A percentile compares a stretch with the other conserved stretches of the same genome.
Conservation (phyloP, 352 stramenopile genomes). For the Pythium aquatile region DNA sequence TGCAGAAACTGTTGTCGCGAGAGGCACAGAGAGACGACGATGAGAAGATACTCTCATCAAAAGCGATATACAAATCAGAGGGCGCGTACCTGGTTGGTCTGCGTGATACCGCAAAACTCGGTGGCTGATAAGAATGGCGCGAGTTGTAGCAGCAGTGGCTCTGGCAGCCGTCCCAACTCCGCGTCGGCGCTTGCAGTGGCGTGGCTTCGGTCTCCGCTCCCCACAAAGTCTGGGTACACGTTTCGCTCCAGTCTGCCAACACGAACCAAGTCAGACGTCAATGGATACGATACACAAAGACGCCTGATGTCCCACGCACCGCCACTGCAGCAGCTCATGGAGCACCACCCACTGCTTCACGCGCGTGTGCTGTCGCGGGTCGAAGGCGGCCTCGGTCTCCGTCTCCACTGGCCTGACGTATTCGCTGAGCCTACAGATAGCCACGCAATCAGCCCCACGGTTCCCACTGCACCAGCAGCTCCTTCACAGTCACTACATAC, state of each 20-base stretch:
- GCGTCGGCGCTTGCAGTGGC: slow-evolving; percentile 16
- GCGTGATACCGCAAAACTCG: slow-evolving; percentile 22
- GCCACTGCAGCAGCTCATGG: slow-evolving; percentile 24
- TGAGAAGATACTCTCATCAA: too few species aligned
- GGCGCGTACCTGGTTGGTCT: slow-evolving; percentile 21
- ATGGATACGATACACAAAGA: background rate
- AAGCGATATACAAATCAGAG: background rate
- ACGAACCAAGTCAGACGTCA: background rate
- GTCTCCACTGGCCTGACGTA: slow-evolving; percentile 11
- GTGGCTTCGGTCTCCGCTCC: background rate
- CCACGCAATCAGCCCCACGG: background rate
- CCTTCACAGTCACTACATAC: slow-evolving; percentile 5
- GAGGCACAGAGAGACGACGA: background rate
- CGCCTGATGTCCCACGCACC: slow-evolving; percentile 4
- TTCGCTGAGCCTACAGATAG: slow-evolving; percentile 15
- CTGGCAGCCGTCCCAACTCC: slow-evolving; percentile 24
- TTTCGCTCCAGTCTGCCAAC: slow-evolving; percentile 14
- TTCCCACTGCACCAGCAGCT: background rate
- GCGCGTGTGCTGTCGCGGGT: slow-evolving; percentile 9
- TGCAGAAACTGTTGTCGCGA: slow-evolving; percentile 13
- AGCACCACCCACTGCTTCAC: slow-evolving; percentile 24
- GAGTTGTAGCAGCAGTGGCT: slow-evolving; percentile 22
- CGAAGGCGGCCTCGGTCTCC: background rate
- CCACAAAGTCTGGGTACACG: slow-evolving; percentile 19
- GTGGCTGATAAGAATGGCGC: slow-evolving; percentile 17